Base-by-base conservation (phyloP, 345 rosid species). In the Eucalyptus erythrocorys region DNA sequence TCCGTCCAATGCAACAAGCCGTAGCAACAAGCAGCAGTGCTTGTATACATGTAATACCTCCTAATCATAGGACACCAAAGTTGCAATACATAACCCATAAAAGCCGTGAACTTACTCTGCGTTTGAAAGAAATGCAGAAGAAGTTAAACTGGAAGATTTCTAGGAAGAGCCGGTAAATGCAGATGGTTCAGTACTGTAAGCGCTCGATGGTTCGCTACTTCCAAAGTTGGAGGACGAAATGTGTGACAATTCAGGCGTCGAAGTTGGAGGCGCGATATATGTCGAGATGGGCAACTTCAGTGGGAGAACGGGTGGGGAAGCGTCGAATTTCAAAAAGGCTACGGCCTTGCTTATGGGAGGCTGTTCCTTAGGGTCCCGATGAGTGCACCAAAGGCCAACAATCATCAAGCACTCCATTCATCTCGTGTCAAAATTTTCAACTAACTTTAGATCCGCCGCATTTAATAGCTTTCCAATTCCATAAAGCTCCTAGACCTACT, bases 401-500 rank as follows among this genome's bases (percentile, higher is more conserved):
- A 14, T 64, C 40, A 64, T n/a, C 76, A 15, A n/a, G 21, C 76
- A 30, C 76, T 64, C 37, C 76, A 64, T 64, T 64, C n/a, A 40
- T 64, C 19, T n/a, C 10, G 5, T 15, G 19, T 82, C 51, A 11
- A 81, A 45, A 10, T 45, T 22, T 11, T 3, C 40, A 5, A 51
- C 87, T 40, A 88, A 37, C 64, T 57, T 85, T 13, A 32, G 15
- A 47, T 88, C 10, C 2, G 19, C 37, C 5, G 37, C 37, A 15
- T 84, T 88, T 15, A 87, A 53, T 22, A 91, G 49, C 19, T 53
- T 86, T 6, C 40, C 79, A 2, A 30, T 49, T 19, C 92, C 91
- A 64, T 88, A 86, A 2, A 45, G 79, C 53, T 87, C 90, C 93
- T 91, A 89, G 19, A 89, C 90, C 90, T 91, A 86, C 26, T 68